A percentile compares a stretch with the other conserved stretches of the same genome.
Conservation (phyloP, 2,329 filamentous ascomycete genomes). For the Hirsutella rhossiliensis region DNA sequence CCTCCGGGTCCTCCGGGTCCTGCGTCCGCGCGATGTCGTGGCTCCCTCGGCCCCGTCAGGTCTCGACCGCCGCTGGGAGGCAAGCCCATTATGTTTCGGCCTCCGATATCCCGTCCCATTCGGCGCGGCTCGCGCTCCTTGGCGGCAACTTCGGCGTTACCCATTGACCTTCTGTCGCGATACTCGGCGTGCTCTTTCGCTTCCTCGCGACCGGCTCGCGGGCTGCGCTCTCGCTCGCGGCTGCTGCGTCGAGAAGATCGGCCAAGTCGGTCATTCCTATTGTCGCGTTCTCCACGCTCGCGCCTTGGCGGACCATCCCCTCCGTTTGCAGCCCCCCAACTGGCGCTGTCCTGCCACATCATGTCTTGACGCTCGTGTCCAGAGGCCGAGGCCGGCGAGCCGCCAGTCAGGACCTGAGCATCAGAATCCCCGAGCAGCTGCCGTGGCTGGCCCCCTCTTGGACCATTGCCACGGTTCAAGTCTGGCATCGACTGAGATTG, state of each 20-base stretch:
- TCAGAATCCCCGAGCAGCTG: constrained; percentile 39
- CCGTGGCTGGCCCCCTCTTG: constrained; percentile 22
- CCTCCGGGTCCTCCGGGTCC: constrained; percentile 4
- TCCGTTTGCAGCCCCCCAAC: constrained; percentile 19
- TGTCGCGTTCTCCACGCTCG: constrained; percentile 29
- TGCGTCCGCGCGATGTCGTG: constrained; percentile 17
- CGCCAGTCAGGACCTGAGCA: constrained; percentile 42
- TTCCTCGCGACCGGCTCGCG: constrained; percentile 28
- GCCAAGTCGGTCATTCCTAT: constrained; percentile 25
- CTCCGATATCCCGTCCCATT: constrained; percentile 12
- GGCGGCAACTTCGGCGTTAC: constrained; percentile 13
- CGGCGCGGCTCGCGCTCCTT: constrained; percentile 22
- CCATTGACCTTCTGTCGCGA: constrained; percentile 28
- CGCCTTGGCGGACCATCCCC: constrained; percentile 16
- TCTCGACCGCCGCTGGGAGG: constrained; percentile 18
- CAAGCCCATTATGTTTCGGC: constrained; percentile 18
- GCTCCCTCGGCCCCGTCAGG: constrained; percentile 16
- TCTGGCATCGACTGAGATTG: constrained; percentile 33
- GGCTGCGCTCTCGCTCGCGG: constrained; percentile 34
- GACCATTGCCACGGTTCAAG: constrained; percentile 20
- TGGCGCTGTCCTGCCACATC: constrained; percentile 20
- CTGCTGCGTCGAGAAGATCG: constrained; percentile 35
- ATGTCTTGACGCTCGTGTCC: constrained; percentile 35
- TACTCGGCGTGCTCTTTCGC: constrained; percentile 32
- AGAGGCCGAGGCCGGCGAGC: constrained; percentile 37